Evolutionary conservation across 139 green algal species (phyloP).

Genomic region (Dunaliella primolecta): DNA sequence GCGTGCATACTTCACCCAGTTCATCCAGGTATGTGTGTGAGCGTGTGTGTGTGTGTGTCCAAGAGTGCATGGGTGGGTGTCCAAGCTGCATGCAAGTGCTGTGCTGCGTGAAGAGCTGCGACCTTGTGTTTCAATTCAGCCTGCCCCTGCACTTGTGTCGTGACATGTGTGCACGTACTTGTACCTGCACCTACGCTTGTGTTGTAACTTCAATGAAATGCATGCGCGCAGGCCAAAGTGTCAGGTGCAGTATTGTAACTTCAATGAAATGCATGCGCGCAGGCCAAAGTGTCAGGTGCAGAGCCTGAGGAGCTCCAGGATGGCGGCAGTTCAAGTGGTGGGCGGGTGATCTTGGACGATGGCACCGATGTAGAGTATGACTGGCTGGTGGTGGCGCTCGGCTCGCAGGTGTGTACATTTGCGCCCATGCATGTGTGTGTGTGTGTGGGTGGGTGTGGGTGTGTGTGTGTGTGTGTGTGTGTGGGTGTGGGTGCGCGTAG

Average conservation of each 20-base stretch:
- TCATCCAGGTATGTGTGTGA: neutral
- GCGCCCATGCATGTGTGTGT: neutral
- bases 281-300: constrained; percentile 1
- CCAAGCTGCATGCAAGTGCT: too few relatives aligned
- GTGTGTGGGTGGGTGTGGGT: too few relatives aligned
- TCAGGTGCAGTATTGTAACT: too few relatives aligned
- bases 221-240: constrained; percentile 5
- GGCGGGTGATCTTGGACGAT: constrained; percentile 42
- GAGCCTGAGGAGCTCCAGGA: constrained; percentile 7
- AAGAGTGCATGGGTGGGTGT: neutral
- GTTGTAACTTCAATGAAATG: too few relatives aligned
- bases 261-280: neutral
- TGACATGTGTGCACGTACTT: too few relatives aligned
- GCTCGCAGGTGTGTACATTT: constrained; percentile 31
- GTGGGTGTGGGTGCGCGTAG: too few relatives aligned
- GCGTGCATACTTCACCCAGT: too few relatives aligned
- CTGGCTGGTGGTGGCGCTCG: constrained; percentile 87
- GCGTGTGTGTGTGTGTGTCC: constrained; percentile 20
- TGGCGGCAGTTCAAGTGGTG: constrained; percentile 39
- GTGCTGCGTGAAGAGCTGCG: too few relatives aligned
- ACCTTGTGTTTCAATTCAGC: too few relatives aligned
- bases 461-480: too few relatives aligned
- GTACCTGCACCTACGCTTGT: too few relatives aligned
- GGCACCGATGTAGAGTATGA: constrained; percentile 76
- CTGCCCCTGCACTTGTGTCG: too few relatives aligned